These are phyloP conservation scores for Microsporum canis DNA, from an alignment of 2,329 filamentous ascomycete species.

Conservation along the genomic window DNA sequence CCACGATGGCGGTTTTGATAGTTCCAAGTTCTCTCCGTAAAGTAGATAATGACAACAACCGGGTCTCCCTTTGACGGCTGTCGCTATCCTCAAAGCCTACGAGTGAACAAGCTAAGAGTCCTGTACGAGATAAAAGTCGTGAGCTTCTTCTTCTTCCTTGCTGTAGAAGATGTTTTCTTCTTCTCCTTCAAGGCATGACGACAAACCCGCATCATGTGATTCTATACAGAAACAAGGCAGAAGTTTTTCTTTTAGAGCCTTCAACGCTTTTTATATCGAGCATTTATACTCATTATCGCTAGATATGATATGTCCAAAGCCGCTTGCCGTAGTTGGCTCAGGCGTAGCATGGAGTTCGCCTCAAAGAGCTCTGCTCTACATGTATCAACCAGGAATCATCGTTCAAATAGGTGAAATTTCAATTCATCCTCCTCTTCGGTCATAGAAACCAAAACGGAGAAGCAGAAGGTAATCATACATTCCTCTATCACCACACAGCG, in stretches of 20 bases:
- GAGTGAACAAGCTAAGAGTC: not conserved
- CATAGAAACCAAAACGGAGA: not conserved
- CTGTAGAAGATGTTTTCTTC: not conserved
- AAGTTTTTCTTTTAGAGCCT: not conserved
- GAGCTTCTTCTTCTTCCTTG: not conserved
- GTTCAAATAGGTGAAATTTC: not conserved
- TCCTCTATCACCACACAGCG: not conserved
- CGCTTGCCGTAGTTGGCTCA: too few species aligned
- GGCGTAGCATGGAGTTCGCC: too few species aligned
- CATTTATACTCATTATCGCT: not conserved
- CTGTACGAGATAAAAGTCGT: not conserved
- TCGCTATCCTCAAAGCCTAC: not conserved
- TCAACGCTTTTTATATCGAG: not conserved
- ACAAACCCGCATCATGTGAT: not conserved
- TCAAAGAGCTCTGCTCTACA: too few species aligned
- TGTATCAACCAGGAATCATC: not conserved
- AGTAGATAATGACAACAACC: not conserved
- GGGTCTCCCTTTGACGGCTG: not conserved
- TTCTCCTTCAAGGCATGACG: not conserved
- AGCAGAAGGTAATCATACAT: not conserved
- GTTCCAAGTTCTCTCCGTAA: not conserved
- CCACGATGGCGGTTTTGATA: conserved; percentile 21
- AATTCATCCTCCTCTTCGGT: not conserved
- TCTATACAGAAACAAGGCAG: not conserved
- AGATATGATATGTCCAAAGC: too few species aligned